Evolutionary conservation across 345 rosid species (phyloP).

Genomic region (Citrus trifoliata): DNA sequence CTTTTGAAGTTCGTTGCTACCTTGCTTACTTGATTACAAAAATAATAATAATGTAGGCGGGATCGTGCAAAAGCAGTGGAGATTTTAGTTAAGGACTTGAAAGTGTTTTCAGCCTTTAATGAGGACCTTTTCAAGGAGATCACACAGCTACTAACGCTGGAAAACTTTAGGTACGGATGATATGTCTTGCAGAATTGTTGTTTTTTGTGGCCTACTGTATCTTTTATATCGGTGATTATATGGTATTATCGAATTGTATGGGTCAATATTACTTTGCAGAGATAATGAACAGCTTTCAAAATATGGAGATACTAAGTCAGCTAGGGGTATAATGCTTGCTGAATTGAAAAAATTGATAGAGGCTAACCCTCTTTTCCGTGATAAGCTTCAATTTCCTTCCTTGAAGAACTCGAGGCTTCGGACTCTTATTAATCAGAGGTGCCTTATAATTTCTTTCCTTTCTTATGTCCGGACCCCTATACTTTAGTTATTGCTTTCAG

Average conservation of each 20-base stretch:
- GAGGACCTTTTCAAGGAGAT: slow-evolving; percentile 89
- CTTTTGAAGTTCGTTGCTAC: neutral
- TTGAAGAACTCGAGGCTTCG: slow-evolving; percentile 78
- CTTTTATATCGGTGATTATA: neutral
- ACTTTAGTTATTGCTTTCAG: neutral
- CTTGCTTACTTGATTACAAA: neutral
- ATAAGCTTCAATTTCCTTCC: slow-evolving; percentile 83
- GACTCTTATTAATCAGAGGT: slow-evolving; percentile 86
- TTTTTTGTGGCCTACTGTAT: neutral
- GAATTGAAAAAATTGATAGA: slow-evolving; percentile 82
- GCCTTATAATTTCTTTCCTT: slow-evolving; percentile 11
- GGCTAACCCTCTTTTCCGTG: slow-evolving; percentile 86
- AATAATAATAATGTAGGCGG: slow-evolving; percentile 38
- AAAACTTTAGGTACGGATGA: slow-evolving; percentile 66
- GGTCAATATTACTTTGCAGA: slow-evolving; percentile 38
- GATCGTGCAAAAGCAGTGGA: slow-evolving; percentile 84
- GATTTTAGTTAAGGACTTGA: slow-evolving; percentile 81
- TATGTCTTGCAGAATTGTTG: slow-evolving; percentile 12
- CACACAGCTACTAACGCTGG: slow-evolving; percentile 72
- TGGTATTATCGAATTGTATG: neutral
- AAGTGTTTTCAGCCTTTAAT: slow-evolving; percentile 73
- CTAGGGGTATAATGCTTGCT: slow-evolving; percentile 77
- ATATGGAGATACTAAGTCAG: slow-evolving; percentile 82
- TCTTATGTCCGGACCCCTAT: slow-evolving; percentile 3
- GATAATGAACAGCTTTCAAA: slow-evolving; percentile 84